Percentiles rank a stretch among this genome's conserved stretches.
These are phyloP conservation scores for Trametes punicea DNA, from an alignment of 768 basidiomycete species.

Conservation along the genomic window DNA sequence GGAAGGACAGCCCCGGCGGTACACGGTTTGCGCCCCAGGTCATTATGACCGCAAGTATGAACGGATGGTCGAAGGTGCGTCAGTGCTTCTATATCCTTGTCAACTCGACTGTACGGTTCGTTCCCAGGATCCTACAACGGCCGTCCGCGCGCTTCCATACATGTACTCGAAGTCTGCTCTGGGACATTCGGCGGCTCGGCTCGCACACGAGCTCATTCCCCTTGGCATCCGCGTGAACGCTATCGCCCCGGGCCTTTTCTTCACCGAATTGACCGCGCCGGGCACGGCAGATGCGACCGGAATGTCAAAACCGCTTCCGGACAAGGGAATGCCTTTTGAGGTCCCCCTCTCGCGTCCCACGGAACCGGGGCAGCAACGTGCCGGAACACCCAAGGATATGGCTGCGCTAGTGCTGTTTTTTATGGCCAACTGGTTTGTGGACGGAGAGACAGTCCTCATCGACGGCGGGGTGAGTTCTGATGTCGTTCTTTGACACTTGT, in stretches of 20 bases:
- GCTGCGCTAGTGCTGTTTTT: slow-evolving; percentile 42
- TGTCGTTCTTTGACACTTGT: no score
- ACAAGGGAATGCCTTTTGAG: slow-evolving; percentile 28
- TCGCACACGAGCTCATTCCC: slow-evolving; percentile 46
- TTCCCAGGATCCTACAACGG: slow-evolving; percentile 40
- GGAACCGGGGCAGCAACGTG: slow-evolving; percentile 14
- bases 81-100: background rate
- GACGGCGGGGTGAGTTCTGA: slow-evolving; percentile 45
- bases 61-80: slow-evolving; percentile 47
- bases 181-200: slow-evolving; percentile 42
- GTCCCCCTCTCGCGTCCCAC: slow-evolving; percentile 36
- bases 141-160: slow-evolving; percentile 42
- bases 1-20: slow-evolving; percentile 35
- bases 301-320: slow-evolving; percentile 16
- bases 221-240: slow-evolving; percentile 47
- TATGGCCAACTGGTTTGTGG: slow-evolving; percentile 46
- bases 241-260: slow-evolving; percentile 43
- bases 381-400: slow-evolving; percentile 40
- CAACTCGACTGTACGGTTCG: background rate
- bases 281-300: slow-evolving; percentile 30
- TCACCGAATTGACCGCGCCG: slow-evolving; percentile 30
- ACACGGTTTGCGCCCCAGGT: slow-evolving; percentile 43
- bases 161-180: slow-evolving; percentile 47
- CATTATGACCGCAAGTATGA: slow-evolving; percentile 51
- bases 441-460: slow-evolving; percentile 44